These are phyloP conservation scores for Agrocybe pediades DNA, from an alignment of 768 basidiomycete species.

Conservation along the genomic window DNA sequence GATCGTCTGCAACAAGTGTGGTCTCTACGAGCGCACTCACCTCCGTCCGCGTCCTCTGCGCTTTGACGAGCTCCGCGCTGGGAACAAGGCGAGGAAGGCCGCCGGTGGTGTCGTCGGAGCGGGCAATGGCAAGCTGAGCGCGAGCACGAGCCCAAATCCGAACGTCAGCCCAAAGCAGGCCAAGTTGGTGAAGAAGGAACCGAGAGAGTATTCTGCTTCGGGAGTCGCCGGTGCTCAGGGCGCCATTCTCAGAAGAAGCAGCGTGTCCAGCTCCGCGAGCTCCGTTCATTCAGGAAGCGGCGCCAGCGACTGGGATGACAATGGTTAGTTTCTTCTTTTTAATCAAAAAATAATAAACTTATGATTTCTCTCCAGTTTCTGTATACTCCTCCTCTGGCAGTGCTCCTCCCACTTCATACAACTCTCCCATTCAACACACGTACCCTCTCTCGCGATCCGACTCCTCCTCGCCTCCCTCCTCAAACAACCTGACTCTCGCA, in stretches of 20 bases:
- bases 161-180: constrained; percentile 38
- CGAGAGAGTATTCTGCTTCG: constrained; percentile 38
- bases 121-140: neutral
- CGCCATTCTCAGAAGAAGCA: constrained; percentile 52
- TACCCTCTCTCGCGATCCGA: constrained; percentile 61
- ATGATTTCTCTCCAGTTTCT: constrained; percentile 35
- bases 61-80: constrained; percentile 85
- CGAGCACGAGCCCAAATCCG: neutral
- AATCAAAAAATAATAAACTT: constrained; percentile 19
- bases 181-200: constrained; percentile 65
- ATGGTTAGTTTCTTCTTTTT: constrained; percentile 48
- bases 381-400: constrained; percentile 63
- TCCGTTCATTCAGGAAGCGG: constrained; percentile 58
- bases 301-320: constrained; percentile 83
- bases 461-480: constrained; percentile 44
- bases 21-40: constrained; percentile 88
- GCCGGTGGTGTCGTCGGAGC: constrained; percentile 6
- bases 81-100: constrained; percentile 72
- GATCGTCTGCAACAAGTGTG: constrained; percentile 95
- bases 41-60: constrained; percentile 79
- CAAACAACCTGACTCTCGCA: neutral
- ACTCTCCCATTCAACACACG: constrained; percentile 60
- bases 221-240: constrained; percentile 24
- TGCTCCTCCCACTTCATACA: constrained; percentile 63
- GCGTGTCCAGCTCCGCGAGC: constrained; percentile 57